Conservation (phyloP, 306 rosid genomes). For the Nissolia schottii region DNA sequence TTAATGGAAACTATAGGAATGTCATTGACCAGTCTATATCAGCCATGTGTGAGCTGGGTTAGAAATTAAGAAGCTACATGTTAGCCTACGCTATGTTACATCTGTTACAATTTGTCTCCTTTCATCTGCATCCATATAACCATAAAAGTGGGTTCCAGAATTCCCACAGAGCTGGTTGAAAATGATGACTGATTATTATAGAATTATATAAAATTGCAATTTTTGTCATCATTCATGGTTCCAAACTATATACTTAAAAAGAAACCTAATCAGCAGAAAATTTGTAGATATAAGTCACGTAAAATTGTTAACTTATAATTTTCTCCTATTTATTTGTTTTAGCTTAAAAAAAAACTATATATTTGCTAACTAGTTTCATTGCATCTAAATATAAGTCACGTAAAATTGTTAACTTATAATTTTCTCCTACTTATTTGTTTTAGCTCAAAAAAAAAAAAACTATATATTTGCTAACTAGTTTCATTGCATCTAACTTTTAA, state of each 20-base stretch:
- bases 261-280: background rate
- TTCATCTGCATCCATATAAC: background rate
- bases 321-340: background rate
- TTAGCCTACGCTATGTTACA: constrained; percentile 3
- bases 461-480: background rate
- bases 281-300: background rate
- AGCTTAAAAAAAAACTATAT: too few species aligned
- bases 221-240: background rate
- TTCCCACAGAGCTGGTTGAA: constrained; percentile 1
- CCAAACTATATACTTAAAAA: background rate
- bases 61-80: constrained; percentile 16
- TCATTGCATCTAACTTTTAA: background rate
- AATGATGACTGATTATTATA: background rate
- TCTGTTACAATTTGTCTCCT: constrained; percentile 20
- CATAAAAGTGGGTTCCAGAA: background rate
- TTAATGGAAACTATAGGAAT: constrained; percentile 23
- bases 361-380: background rate
- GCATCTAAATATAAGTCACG: background rate
- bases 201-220: background rate
- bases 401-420: background rate
- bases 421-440: background rate
- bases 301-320: background rate
- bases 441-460: too few species aligned
- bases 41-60: constrained; percentile 25
- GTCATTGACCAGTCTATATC: constrained; percentile 32